phyloP scores from a whole-genome alignment of 1,139 yeast genomes.

The Hyphopichia buzzinii region DNA sequence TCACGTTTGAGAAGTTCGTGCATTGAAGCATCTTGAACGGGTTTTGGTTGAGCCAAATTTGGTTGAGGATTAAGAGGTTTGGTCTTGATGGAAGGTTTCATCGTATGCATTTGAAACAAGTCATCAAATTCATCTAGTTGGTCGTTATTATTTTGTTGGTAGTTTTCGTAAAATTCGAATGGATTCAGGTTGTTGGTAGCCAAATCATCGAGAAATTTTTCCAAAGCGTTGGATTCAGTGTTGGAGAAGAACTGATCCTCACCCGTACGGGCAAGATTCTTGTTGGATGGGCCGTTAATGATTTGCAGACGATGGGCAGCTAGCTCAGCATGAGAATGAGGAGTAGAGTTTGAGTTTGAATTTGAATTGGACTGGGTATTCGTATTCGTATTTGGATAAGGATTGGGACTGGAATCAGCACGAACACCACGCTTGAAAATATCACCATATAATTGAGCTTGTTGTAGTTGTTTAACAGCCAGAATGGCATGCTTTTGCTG shows the following conservation, averaged over 20 bases:
- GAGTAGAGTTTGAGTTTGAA: background rate
- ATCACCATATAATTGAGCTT: slow-evolving; percentile 22
- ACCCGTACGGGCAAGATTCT: background rate
- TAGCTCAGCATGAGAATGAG: background rate
- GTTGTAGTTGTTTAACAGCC: slow-evolving; percentile 41
- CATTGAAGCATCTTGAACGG: slow-evolving; percentile 2
- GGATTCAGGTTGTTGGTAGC: slow-evolving; percentile 34
- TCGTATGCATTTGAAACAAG: slow-evolving; percentile 30
- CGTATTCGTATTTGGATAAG: background rate
- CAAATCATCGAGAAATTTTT: slow-evolving; percentile 43
- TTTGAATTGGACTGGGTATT: slow-evolving; percentile 1
- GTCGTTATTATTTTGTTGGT: slow-evolving; percentile 6
- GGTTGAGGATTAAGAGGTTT: slow-evolving; percentile 3
- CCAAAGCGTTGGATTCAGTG: slow-evolving; percentile 46
- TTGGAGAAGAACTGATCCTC: slow-evolving; percentile 43
- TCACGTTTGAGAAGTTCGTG: slow-evolving; percentile 26
- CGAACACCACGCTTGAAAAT: slow-evolving; percentile 1
- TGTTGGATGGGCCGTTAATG: background rate
- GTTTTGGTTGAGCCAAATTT: slow-evolving; percentile 5
- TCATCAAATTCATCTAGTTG: slow-evolving; percentile 13
- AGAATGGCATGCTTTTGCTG: slow-evolving; percentile 40
- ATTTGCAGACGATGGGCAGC: slow-evolving; percentile 1
- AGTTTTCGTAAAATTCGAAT: slow-evolving; percentile 28
- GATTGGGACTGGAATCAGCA: slow-evolving; percentile 1
- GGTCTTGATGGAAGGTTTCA: slow-evolving; percentile 17